Base-by-base conservation (phyloP, 108 stramenopile species). In the Pseudonitzschia delicatissima region DNA sequence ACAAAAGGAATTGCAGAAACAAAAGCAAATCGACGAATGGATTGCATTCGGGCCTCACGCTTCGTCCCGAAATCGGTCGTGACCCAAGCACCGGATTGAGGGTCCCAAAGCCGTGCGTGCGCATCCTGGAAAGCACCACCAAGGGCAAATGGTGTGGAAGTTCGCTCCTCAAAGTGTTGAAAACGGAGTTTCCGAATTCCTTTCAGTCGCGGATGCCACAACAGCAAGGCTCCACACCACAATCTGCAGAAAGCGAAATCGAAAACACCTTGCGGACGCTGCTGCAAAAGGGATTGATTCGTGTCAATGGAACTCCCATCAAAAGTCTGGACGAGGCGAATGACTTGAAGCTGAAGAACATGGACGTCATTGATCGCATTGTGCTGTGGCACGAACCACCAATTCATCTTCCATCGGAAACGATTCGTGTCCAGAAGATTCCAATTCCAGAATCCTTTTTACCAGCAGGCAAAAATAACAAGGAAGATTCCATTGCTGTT, bases 331-430 rank as follows among this genome's bases (percentile, higher is more conserved):
- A 66, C 44, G 62, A 68, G 20, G 66, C 65, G 0, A 73, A 67
- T 25, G n/a, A 45, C 11, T 49, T 26, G 18, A 64, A 74, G 69
- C 79, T 88, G n/a, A 84, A 70, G 62, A 90, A 85, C 34, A 82
- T 80, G 76, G 87, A 88, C 64, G 76, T 71, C 7, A 74, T 93
- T 21, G 66, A 71, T 57, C 79, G 88, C 0, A 74, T 87, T 11
- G 53, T 76, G n/a, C 85, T 90, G 55, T 90, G 88, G 88, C 88
- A 93, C 59, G 92, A 93, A 61, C 87, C 92, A 44, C 92, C 92
- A 3, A 66, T 93, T 15, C 25, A 55, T 23, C 51, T 85, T 18
- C 88, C 87, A n/a, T 28, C 34, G 1, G 49, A 2, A 25, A 71
- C 23, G 12, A 88, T 89, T 65, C 23, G 63, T 9, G 61, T 88